Evolutionary conservation across 23 red algal species (phyloP), one percentile per base, ranked within the genome.

Genomic region (Agarophyton chilense): DNA sequence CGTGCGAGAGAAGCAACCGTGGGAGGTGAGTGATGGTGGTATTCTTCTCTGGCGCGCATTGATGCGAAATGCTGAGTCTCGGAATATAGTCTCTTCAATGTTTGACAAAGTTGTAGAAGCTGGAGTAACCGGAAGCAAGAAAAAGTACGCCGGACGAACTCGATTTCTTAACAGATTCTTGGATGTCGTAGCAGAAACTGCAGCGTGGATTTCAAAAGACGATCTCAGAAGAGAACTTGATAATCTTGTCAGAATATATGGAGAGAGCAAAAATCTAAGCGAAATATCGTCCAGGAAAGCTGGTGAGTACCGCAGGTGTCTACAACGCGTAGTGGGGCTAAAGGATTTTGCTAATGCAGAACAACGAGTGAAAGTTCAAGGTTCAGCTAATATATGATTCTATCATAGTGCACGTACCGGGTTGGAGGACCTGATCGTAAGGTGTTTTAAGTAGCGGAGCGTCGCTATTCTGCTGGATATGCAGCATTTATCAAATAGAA

Each of bases 11-110:
- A 72, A 82, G 21, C 32, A 75, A 26, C 55, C 60, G 12, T 91
- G 88, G 88, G 88, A 91, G 39, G 88, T 60, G 50, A 67, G 72
- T 16, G 88, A 91, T 52, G 88, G 88, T 16, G 88, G 88, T 31
- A 62, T 91, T 52, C 61, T 61, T 3, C 64, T 91, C 19, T 91
- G 88, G 88, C 40, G 63, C 34, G 46, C 49, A 3, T 65, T 91
- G 17, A 55, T 87, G 39, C 77, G 50, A 17, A 55, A 38, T 36
- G 77, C 35, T 35, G 58, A 60, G 10, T 74, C 68, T 1, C 40
- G 68, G 47, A 31, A 33, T 19, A 31, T 74, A 63, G 64, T 35
- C 16, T 34, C 82, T n/a, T 19, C 41, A 38, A 8, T 80, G 5
- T 39, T 86, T 53, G 82, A 56, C 11, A 63, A 58, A 22, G 82